phyloP scores from a whole-genome alignment of 768 basidiomycete species.

The Sporobolomyces pararoseus region DNA sequence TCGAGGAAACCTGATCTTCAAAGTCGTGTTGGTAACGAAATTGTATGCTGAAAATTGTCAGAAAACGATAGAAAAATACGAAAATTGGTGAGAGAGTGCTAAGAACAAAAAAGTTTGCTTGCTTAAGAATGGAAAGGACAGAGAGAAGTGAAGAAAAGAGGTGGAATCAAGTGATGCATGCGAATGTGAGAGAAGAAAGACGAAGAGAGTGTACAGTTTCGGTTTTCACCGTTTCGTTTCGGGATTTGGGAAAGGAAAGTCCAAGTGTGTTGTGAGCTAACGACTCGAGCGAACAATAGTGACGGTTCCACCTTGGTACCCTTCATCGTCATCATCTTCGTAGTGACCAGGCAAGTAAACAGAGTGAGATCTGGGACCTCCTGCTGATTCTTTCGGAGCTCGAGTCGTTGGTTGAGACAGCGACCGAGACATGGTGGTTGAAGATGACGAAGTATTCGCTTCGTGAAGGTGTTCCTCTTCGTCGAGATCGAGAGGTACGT shows the following conservation, averaged over 20 bases:
- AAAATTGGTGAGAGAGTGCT: too few relatives aligned
- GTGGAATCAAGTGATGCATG: conserved; percentile 4
- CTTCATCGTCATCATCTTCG: conserved; percentile 20
- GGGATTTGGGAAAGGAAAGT: too few relatives aligned
- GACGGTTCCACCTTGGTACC: conserved; percentile 15
- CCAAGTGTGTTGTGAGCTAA: not conserved
- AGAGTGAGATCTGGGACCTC: conserved; percentile 6
- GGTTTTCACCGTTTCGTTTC: too few relatives aligned
- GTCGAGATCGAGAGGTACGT: conserved; percentile 3
- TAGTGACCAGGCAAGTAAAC: conserved; percentile 28
- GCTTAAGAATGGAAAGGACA: too few relatives aligned
- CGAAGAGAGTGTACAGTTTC: not conserved
- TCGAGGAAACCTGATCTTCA: too few relatives aligned
- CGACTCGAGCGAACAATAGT: conserved; percentile 11
- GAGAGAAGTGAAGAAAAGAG: not conserved
- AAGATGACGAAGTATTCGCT: not conserved
- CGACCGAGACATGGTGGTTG: conserved; percentile 22
- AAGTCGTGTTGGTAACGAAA: too few relatives aligned
- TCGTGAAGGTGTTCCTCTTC: not conserved
- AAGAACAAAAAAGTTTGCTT: too few relatives aligned
- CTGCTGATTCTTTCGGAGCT: not conserved
- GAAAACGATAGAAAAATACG: not conserved
- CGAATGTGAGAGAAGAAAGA: not conserved
- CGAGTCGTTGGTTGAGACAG: conserved; percentile 16
- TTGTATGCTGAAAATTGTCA: not conserved